Conservation (phyloP, 2,329 filamentous ascomycete genomes). For the Fulvia fulva region DNA sequence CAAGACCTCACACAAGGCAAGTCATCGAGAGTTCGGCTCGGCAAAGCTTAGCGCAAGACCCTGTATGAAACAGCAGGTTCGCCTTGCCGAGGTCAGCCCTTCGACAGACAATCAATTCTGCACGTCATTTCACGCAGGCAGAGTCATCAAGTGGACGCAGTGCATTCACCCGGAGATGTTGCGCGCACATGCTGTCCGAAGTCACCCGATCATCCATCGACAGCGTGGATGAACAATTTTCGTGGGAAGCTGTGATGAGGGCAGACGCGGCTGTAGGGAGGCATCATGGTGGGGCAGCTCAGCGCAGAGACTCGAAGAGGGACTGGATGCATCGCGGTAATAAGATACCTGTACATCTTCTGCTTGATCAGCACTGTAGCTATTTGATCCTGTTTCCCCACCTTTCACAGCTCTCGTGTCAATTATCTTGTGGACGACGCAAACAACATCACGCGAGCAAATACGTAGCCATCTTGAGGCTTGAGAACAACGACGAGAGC, state of each 20-base stretch:
- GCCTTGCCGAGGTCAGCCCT: neutral
- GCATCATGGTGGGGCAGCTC: neutral
- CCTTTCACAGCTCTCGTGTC: neutral
- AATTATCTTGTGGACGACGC: neutral
- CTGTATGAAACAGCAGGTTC: neutral
- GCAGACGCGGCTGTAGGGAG: neutral
- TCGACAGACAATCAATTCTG: neutral
- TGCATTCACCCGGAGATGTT: neutral
- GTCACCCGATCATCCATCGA: neutral
- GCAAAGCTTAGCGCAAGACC: neutral
- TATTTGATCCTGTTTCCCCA: neutral
- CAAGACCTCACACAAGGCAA: neutral
- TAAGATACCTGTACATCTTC: neutral
- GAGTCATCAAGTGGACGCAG: neutral
- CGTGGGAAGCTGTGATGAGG: neutral
- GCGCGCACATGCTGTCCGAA: neutral
- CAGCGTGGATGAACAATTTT: neutral
- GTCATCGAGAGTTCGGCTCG: neutral
- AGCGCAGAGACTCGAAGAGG: neutral
- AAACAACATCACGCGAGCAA: neutral
- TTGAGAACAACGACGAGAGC: neutral
- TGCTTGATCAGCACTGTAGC: neutral
- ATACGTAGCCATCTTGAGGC: neutral
- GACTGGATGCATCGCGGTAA: neutral
- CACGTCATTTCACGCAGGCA: neutral